Evolutionary conservation across 768 basidiomycete species (phyloP).

Genomic region (Xerocomus potaroensis): DNA sequence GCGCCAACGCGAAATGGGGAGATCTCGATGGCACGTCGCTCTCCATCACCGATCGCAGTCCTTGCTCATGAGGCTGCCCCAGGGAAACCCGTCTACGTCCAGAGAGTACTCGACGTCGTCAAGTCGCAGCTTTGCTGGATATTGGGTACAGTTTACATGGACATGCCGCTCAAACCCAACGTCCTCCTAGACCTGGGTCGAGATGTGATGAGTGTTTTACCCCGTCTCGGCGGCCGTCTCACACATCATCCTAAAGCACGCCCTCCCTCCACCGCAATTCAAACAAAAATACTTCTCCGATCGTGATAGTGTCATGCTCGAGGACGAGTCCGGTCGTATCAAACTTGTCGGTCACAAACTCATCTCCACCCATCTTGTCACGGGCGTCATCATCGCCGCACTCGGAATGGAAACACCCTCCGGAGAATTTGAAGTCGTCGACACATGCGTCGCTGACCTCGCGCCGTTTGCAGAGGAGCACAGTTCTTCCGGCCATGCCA

Average conservation of each 20-base stretch:
- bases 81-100: slow-evolving; percentile 71
- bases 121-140: slow-evolving; percentile 86
- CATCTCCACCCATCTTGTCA: slow-evolving; percentile 63
- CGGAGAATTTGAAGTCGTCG: slow-evolving; percentile 93
- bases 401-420: slow-evolving; percentile 85
- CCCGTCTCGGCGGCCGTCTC: slow-evolving; percentile 3
- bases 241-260: slow-evolving; percentile 53
- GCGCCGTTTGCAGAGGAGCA: slow-evolving; percentile 46
- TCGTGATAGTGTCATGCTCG: slow-evolving; percentile 81
- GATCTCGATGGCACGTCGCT: slow-evolving; percentile 36
- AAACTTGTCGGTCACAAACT: slow-evolving; percentile 76
- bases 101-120: slow-evolving; percentile 81
- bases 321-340: slow-evolving; percentile 95
- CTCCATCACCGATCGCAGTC: not conserved
- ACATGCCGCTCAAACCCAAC: slow-evolving; percentile 98
- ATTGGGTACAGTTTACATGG: slow-evolving; percentile 95
- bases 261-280: slow-evolving; percentile 81
- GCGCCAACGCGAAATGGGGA: slow-evolving; percentile 50
- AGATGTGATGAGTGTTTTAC: slow-evolving; percentile 64
- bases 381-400: slow-evolving; percentile 86
- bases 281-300: slow-evolving; percentile 68
- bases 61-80: slow-evolving; percentile 10
- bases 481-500: slow-evolving; percentile 32
- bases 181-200: slow-evolving; percentile 93
- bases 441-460: slow-evolving; percentile 81